Percentiles rank a stretch among this genome's conserved stretches.
These are phyloP conservation scores for Geranomyces variabilis DNA, from an alignment of 192 early-diverging fungal species.

Conservation along the genomic window DNA sequence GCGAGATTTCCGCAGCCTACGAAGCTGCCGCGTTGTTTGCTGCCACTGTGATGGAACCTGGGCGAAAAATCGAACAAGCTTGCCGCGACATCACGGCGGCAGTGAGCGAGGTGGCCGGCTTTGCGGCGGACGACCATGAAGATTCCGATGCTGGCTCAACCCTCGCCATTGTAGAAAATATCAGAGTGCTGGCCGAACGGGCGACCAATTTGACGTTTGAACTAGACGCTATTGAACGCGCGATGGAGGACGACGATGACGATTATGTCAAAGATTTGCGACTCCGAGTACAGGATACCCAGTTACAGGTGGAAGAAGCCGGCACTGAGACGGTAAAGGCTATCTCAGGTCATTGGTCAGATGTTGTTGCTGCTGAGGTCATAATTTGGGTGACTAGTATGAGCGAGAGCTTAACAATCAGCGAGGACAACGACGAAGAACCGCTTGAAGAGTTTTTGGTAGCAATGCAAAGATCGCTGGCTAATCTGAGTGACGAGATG, in stretches of 20 bases:
- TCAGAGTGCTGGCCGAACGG: slow-evolving; percentile 27
- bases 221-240: slow-evolving; percentile 1
- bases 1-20: neutral
- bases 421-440: neutral
- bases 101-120: slow-evolving; percentile 15
- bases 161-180: slow-evolving; percentile 4
- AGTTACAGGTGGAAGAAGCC: slow-evolving; percentile 20
- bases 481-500: neutral
- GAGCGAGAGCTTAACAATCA: neutral
- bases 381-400: neutral
- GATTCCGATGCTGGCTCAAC: neutral
- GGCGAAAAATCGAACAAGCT: slow-evolving; percentile 4
- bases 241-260: neutral
- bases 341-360: slow-evolving; percentile 9
- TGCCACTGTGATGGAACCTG: neutral
- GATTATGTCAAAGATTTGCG: slow-evolving; percentile 15
- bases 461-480: neutral
- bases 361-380: neutral
- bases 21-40: neutral
- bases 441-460: neutral
- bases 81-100: slow-evolving; percentile 19
- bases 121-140: slow-evolving; percentile 4
- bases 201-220: neutral
- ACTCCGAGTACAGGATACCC: neutral
- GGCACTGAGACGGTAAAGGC: slow-evolving; percentile 3